Conservation (phyloP, 2,329 filamentous ascomycete species). For the Monilinia aucupariae region DNA sequence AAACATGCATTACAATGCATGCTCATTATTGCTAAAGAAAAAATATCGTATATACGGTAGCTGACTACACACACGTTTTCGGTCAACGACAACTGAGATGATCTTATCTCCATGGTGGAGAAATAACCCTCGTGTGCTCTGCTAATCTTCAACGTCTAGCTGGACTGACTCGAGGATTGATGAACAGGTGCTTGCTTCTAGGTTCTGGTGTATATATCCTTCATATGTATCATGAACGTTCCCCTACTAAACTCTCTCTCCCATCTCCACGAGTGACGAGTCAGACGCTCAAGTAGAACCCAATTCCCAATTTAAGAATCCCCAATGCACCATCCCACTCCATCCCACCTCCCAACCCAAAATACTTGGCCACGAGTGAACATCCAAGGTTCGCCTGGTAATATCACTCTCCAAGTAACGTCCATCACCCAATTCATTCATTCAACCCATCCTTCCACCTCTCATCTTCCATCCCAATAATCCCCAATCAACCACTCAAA, state of each 20-base stretch:
- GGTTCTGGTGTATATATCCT: background rate
- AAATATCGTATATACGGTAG: background rate
- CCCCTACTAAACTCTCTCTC: too few relatives aligned
- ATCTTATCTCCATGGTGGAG: constrained; percentile 11
- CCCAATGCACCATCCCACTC: background rate
- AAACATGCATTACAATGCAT: background rate
- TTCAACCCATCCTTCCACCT: too few relatives aligned
- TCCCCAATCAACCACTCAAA: too few relatives aligned
- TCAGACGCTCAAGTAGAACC: background rate
- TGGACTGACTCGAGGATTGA: background rate
- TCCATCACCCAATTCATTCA: too few relatives aligned
- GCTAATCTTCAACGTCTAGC: constrained; percentile 3
- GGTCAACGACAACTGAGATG: constrained; percentile 12
- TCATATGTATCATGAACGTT: background rate
- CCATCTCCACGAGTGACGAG: too few relatives aligned
- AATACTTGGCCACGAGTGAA: background rate
- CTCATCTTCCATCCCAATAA: too few relatives aligned
- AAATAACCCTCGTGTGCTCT: constrained; percentile 8
- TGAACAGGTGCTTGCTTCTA: background rate
- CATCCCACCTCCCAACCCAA: background rate
- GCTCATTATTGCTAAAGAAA: background rate
- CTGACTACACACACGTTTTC: background rate
- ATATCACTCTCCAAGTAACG: too few relatives aligned
- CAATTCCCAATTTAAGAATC: background rate
- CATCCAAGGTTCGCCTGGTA: background rate